These are phyloP conservation scores for Botrytis medusae DNA, from an alignment of 2,329 filamentous ascomycete genomes.

Conservation along the genomic window DNA sequence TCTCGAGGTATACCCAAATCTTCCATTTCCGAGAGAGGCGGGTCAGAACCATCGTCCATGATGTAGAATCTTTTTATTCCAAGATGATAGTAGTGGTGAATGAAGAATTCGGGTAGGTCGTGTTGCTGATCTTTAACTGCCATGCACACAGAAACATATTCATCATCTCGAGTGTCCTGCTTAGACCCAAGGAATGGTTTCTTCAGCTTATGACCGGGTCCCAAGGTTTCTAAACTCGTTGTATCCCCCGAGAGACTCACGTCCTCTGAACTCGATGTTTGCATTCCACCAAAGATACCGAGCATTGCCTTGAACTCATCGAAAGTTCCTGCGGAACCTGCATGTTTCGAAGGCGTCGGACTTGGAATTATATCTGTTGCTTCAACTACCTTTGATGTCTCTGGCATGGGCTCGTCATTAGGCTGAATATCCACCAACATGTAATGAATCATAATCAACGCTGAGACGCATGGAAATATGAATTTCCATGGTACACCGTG, in stretches of 20 bases:
- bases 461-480: slow-evolving; percentile 11
- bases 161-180: slow-evolving; percentile 21
- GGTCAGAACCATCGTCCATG: slow-evolving; percentile 36
- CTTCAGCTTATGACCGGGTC: background rate
- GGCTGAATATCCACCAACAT: slow-evolving; percentile 16
- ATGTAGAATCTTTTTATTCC: slow-evolving; percentile 36
- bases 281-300: background rate
- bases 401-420: background rate
- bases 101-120: slow-evolving; percentile 36
- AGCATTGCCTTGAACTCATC: slow-evolving; percentile 23
- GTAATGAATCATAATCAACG: slow-evolving; percentile 17
- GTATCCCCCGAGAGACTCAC: background rate
- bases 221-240: background rate
- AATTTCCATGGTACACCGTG: slow-evolving; percentile 21
- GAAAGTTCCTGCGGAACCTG: slow-evolving; percentile 17
- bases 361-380: background rate
- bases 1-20: slow-evolving; percentile 30
- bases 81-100: slow-evolving; percentile 37
- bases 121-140: slow-evolving; percentile 32
- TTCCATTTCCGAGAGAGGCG: slow-evolving; percentile 28
- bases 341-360: background rate
- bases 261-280: background rate
- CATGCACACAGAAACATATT: slow-evolving; percentile 36
- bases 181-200: slow-evolving; percentile 17
- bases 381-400: background rate